Evolutionary conservation across 768 basidiomycete genomes (phyloP), one percentile per base, ranked within the genome.

Genomic region (Boletus vinaceobasis): DNA sequence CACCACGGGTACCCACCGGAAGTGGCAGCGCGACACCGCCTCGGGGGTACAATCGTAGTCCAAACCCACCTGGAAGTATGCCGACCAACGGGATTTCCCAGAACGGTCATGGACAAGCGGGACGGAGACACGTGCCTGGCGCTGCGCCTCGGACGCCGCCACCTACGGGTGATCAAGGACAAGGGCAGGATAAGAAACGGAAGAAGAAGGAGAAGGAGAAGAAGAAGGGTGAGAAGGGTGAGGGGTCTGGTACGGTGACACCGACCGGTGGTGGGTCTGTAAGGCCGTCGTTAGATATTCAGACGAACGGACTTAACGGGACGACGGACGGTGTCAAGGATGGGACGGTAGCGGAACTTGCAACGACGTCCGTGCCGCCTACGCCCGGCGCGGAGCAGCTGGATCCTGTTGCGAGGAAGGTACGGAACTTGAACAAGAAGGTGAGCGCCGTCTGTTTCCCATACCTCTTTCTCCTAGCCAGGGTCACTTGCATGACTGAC

Each of bases 371-470:
- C 9, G 74, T 79, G 26, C 82, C 84, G 11, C 70, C 75, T 1
- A 84, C 83, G 26, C 80, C 87, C 35, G 81, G 77, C 2, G 72
- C 69, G 21, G 86, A 85, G 17, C 75, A 75, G n/a, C 72, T 90
- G 54, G 94, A 97, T 68, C 82, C 90, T 5, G 70, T 78, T 43
- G 88, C 90, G 45, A 99, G 98, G 84, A 98, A 96, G 80, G 82
- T 89, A 45, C 80, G 97, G 63, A 98, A 97, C 70, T 65, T 99
- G 71, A 91, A 83, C 69, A 99, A 99, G 81, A 99, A 97, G 86
- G 94, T 89, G 38, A 15, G 56, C 2, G 17, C 31, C 19, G 40
- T 46, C 55, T 23, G 21, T 37, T 37, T 40, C 23, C 23, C 42
- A 10, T n/a, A 17, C 19, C 2, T n/a, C 15, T 7, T 4, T 38